phyloP scores from a whole-genome alignment of 116 monocot species.

The Trichopus zeylanicus region DNA sequence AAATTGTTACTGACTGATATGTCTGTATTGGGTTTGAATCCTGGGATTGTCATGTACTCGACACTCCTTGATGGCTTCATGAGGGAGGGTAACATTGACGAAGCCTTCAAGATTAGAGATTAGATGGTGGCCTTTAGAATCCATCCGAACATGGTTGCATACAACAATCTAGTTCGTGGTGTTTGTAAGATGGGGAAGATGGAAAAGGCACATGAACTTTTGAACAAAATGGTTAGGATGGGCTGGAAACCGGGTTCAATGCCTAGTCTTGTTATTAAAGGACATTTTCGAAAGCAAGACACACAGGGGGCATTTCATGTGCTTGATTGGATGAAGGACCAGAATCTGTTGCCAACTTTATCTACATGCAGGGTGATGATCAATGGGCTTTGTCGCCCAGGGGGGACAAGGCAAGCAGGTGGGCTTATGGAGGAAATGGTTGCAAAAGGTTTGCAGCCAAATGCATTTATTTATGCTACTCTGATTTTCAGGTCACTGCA shows the following conservation, averaged over 20 bases:
- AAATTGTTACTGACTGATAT: slow-evolving; percentile 51
- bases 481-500: slow-evolving; percentile 46
- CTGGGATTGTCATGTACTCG: slow-evolving; percentile 36
- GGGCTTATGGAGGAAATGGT: slow-evolving; percentile 56
- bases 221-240: slow-evolving; percentile 40
- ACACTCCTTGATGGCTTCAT: slow-evolving; percentile 76
- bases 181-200: slow-evolving; percentile 48
- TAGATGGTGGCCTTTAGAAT: slow-evolving; percentile 45
- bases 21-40: slow-evolving; percentile 23
- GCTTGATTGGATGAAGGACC: slow-evolving; percentile 42
- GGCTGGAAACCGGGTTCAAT: slow-evolving; percentile 47
- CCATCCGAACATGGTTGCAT: slow-evolving; percentile 42
- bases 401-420: slow-evolving; percentile 23
- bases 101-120: slow-evolving; percentile 48
- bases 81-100: slow-evolving; percentile 47
- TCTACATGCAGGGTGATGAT: slow-evolving; percentile 47
- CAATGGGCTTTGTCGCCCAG: slow-evolving; percentile 36
- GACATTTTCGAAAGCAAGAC: slow-evolving; percentile 27
- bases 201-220: slow-evolving; percentile 42
- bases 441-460: slow-evolving; percentile 32
- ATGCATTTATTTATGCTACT: slow-evolving; percentile 34
- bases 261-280: slow-evolving; percentile 62
- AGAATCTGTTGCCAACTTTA: slow-evolving; percentile 30
- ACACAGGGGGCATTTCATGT: slow-evolving; percentile 31
- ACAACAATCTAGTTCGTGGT: slow-evolving; percentile 58